These are phyloP conservation scores for Lentinula sp. DNA, from an alignment of 768 basidiomycete genomes.

Conservation along the genomic window DNA sequence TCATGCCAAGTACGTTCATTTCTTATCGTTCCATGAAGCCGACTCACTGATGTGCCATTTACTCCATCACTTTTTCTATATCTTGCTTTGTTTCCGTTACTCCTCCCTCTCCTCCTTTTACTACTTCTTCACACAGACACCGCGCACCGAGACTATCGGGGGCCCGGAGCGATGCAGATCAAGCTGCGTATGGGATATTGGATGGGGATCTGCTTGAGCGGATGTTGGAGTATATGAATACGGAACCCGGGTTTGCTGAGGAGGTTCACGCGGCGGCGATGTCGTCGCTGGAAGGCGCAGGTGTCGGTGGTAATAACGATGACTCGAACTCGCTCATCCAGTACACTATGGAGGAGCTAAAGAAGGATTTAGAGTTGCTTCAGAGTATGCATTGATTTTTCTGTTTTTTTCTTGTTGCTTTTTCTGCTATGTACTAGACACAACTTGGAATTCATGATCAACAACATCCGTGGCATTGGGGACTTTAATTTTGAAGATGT, in stretches of 20 bases:
- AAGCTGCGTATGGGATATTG: slow-evolving; percentile 66
- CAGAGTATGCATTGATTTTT: slow-evolving; percentile 32
- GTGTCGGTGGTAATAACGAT: slow-evolving; percentile 6
- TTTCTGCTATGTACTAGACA: neutral
- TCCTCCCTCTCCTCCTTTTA: neutral
- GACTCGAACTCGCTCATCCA: slow-evolving; percentile 21
- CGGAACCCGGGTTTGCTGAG: slow-evolving; percentile 19
- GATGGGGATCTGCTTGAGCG: slow-evolving; percentile 84
- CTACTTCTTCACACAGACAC: slow-evolving; percentile 38
- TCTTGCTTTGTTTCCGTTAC: too few relatives aligned
- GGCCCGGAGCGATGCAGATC: slow-evolving; percentile 54
- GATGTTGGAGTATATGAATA: slow-evolving; percentile 24
- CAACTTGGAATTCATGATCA: too few relatives aligned
- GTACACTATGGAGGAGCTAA: slow-evolving; percentile 35
- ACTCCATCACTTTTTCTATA: neutral
- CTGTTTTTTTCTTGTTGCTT: neutral
- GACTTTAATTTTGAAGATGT: too few relatives aligned
- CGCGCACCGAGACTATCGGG: slow-evolving; percentile 57
- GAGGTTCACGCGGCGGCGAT: neutral
- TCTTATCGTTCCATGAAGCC: neutral
- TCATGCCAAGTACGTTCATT: slow-evolving; percentile 50
- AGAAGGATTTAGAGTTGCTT: slow-evolving; percentile 33
- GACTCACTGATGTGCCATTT: neutral
- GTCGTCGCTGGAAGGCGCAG: too few relatives aligned
- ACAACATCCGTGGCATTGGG: too few relatives aligned